Base-by-base conservation (phyloP, 2,329 filamentous ascomycete species). In the Rutstroemia sydowiana region DNA sequence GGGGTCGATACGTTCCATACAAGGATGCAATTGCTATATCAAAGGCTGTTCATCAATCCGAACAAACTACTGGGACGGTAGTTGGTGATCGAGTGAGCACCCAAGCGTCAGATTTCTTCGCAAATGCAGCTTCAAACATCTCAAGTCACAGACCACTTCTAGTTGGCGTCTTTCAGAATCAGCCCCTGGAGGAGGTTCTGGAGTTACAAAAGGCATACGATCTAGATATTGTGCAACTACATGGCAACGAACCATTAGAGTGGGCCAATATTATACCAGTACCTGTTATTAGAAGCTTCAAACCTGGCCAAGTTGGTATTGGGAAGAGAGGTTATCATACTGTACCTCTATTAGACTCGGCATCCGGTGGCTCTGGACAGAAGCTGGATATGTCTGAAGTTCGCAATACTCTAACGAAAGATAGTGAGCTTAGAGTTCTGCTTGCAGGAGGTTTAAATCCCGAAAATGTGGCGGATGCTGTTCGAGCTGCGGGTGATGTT, bases 121-220 rank as follows among this genome's bases (percentile, higher is more conserved):
- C 69, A n/a, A 69, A 72, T 47, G 71, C 75, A n/a, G 60, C 67
- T 21, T 65, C 69, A 30, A 71, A 73, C 53, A 68, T 84, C 4
- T 69, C 76, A 66, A 65, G 74, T 66, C 65, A 79, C 13, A 71
- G 87, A 9, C 84, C 92, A 0, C 76, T 93, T 2, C 76, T 98
- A 0, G 93, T 95, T 5, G 93, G 93, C 52, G 92, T 98, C 2
- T 98, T 98, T 73, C 85, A 88, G 62, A 87, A 96, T 67, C 92
- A 97, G 65, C 82, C 92, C 0, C 75, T 98, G 9, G 79, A 81
- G 32, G 89, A 95, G 61, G 76, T 98, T 6, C 74, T 97, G 46
- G 78, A 84, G 57, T 82, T 92, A 66, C 87, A 95, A 61, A 80
- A 80, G 58, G 74, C 82, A 11, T 82, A 95, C 58, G 75, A 78